Base-by-base conservation (phyloP, 2,329 filamentous ascomycete genomes). In the Chrysoporthe cubensis region DNA sequence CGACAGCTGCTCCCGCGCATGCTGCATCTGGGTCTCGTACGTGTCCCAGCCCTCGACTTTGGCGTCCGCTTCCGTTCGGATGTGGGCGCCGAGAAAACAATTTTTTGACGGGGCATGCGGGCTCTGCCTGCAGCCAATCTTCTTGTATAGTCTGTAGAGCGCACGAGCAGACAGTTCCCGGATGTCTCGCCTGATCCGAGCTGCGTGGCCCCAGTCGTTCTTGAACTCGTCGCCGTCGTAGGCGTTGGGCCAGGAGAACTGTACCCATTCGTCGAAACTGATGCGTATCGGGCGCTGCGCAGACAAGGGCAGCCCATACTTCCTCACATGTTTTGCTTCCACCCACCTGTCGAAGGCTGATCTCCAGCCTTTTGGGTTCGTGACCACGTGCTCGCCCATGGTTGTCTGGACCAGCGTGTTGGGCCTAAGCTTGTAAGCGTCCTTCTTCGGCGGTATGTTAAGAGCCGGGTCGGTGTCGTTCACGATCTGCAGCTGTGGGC, bases 401-500 rank as follows among this genome's bases (percentile, higher is more conserved):
- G 54, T n/a, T 7, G 40, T 34, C 16, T 57, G 56, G 48, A 57
- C 59, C 32, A 69, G 65, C 1, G 11, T 14, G 60, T 67, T 67
- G 9, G 65, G 62, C n/a, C 42, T 14, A 32, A 69, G 37, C 1
- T 42, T 54, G 26, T 62, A 40, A 1, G 50, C 9, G 21, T 67
- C 68, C 37, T 37, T 34, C 65, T 54, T 62, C 34, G 68, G 62
- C 34, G 68, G 68, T 11, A 69, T 65, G 56, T 50, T 54, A n/a
- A 59, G 37, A 2, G 8, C 1, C 32, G 62, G 44, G 57, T 67
- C 65, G 16, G 56, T 57, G 21, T 65, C 62, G 44, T 67, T 44
- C 11, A 69, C 62, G 16, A 69, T 67, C 43, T 34, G 68, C 26
- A 69, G 68, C 58, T 69, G 62, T 1, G 68, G 68, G 48, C 68